Evolutionary conservation across 768 basidiomycete species (phyloP), one percentile per base, ranked within the genome.

Genomic region (Gloeopeniophorella convolvens): DNA sequence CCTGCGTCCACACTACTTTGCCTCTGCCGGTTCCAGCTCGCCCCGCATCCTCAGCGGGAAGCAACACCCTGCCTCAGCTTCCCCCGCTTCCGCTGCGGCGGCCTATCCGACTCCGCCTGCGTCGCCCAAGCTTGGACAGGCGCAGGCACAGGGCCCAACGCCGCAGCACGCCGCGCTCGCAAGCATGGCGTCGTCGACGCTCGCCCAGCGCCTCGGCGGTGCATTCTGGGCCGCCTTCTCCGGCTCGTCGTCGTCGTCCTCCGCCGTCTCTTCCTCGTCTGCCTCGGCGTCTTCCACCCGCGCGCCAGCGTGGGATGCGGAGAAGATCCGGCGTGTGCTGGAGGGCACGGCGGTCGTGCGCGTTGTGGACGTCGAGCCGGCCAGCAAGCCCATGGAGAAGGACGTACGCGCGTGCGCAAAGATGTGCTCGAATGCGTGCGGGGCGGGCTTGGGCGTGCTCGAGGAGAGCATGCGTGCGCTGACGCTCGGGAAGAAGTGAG

Each of bases 191-290:
- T 79, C 79, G 39, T 83, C 89, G 68, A 92, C 90, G 1, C 68
- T 94, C 26, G 57, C 87, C 44, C 68, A 71, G 60, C 82, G 81
- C 61, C 73, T 93, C 27, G 82, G 85, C 4, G 64, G 70, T 18
- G 87, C 89, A 36, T 92, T 93, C 69, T 88, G 89, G 85, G 89
- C 90, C 55, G 91, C 91, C 13, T 93, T 93, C 67, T 76, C 85
- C 13, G 85, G 85, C 6, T 60, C 62, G 8, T 59, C 67, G 2
- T 11, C 26, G 9, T n/a, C 15, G 27, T 35, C 35, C n/a, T n/a
- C n/a, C n/a, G n/a, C n/a, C n/a, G n/a, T n/a, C 8, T 35, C 64
- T 0, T 54, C 61, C 0, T 50, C 65, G 15, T 63, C 69, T 27
- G 50, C 58, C 12, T 35, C 53, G n/a, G 47, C 48, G 3, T 56